Conservation (phyloP, 192 early-diverging fungal species). For the Linnemannia schmuckeri region DNA sequence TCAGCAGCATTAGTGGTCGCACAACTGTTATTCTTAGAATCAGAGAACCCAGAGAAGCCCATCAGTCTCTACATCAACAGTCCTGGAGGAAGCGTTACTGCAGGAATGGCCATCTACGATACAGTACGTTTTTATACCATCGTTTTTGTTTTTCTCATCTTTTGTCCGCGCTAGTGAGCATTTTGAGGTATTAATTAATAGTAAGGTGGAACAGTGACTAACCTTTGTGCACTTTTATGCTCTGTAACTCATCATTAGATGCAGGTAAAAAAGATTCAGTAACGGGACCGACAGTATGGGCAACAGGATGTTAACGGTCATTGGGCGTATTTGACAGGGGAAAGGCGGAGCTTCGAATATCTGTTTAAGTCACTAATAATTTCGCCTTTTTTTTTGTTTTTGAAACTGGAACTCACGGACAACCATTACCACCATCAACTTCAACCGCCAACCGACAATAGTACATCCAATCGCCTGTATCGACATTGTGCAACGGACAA, state of each 20-base stretch:
- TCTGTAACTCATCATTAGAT: slow-evolving; percentile 29
- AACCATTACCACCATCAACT: neutral
- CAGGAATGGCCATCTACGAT: slow-evolving; percentile 95
- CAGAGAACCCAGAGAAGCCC: slow-evolving; percentile 93
- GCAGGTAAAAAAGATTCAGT: slow-evolving; percentile 34
- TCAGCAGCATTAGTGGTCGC: slow-evolving; percentile 92
- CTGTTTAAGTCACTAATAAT: neutral
- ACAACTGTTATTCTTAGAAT: slow-evolving; percentile 94
- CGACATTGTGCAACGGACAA: slow-evolving; percentile 96
- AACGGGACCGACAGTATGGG: neutral
- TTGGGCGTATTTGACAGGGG: too few species aligned
- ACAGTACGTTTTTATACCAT: slow-evolving; percentile 64
- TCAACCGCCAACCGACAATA: slow-evolving; percentile 55
- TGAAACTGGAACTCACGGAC: neutral
- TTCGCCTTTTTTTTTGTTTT: neutral
- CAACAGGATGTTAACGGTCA: too few species aligned
- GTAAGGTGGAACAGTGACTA: neutral
- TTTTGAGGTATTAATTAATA: neutral
- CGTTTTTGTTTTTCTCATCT: neutral
- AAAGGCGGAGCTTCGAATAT: neutral
- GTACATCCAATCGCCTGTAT: slow-evolving; percentile 94
- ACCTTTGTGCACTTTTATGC: neutral
- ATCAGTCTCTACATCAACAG: slow-evolving; percentile 98
- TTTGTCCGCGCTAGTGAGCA: neutral
- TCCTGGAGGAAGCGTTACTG: slow-evolving; percentile 95